A percentile compares a stretch with the other conserved stretches of the same genome.
Conservation (phyloP, 805 yeast genomes). For the Debaryomyces tyrocola region DNA sequence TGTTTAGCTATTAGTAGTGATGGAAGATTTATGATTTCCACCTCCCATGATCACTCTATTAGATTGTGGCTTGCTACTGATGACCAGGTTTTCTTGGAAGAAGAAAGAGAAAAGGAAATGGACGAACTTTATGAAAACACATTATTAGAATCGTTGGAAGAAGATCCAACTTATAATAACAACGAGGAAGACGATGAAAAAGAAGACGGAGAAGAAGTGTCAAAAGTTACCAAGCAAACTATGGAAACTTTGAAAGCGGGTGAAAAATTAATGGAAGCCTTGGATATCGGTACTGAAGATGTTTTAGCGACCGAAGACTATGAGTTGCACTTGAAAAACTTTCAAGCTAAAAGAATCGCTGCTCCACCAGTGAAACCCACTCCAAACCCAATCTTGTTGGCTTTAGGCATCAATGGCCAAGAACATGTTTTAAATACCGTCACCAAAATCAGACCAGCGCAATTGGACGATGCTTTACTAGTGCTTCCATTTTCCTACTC, state of each 20-base stretch:
- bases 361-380: constrained; percentile 59
- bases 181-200: constrained; percentile 32
- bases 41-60: constrained; percentile 91
- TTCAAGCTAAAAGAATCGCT: constrained; percentile 42
- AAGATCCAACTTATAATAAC: constrained; percentile 33
- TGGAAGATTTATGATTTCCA: constrained; percentile 73
- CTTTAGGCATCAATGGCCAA: constrained; percentile 70
- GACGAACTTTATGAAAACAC: constrained; percentile 90
- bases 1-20: constrained; percentile 71
- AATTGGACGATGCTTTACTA: constrained; percentile 87
- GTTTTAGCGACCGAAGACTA: constrained; percentile 57
- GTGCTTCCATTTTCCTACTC: constrained; percentile 90
- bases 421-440: constrained; percentile 76
- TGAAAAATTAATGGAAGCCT: constrained; percentile 87
- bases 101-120: constrained; percentile 93
- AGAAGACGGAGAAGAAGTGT: constrained; percentile 52
- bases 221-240: constrained; percentile 76
- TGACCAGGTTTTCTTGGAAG: constrained; percentile 95
- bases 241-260: constrained; percentile 92
- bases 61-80: constrained; percentile 93
- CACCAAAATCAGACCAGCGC: constrained; percentile 72
- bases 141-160: constrained; percentile 70
- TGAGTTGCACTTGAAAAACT: constrained; percentile 36
- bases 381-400: constrained; percentile 70
- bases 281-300: constrained; percentile 79